Conservation (phyloP, 176 grass and related monocot species). For the Zea mays region Zm-B73-REFERENCE-NAM-5.0 NC_050097.1:234359001-234359500, state of each 20-base stretch:
- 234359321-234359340: slow-evolving; percentile 48
- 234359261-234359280: no score
- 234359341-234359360: slow-evolving; percentile 37
- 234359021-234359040: neutral
- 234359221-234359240: no score
- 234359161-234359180: no score
- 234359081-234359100: neutral
- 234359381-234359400: slow-evolving; percentile 29
- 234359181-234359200: no score
- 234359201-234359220: no score
- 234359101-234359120: slow-evolving; percentile 1
- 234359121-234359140: neutral
- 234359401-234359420: neutral
- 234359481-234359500: slow-evolving; percentile 10
- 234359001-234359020: neutral
- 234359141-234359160: no score
- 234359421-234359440: neutral
- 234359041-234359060: neutral
- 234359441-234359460: slow-evolving; percentile 12
- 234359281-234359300: no score
- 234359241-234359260: no score
- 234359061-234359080: neutral
- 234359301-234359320: neutral
- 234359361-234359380: slow-evolving; percentile 35
- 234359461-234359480: neutral